Conservation (phyloP, 2,329 filamentous ascomycete genomes). For the Chaetomiaceae sp. region DNA sequence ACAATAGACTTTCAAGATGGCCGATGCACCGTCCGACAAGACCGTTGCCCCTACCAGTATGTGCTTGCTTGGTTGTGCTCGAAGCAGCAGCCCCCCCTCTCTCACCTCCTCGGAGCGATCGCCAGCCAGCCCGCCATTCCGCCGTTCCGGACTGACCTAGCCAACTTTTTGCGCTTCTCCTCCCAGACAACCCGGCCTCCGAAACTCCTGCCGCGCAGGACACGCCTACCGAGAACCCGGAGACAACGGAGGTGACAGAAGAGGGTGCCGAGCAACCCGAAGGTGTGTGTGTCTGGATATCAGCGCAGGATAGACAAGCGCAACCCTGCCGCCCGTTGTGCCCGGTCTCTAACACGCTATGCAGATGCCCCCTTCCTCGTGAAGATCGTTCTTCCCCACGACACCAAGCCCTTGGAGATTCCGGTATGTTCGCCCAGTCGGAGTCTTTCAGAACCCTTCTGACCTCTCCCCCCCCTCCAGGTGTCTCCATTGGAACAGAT, state of each 20-base stretch:
- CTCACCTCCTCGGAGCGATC: too few relatives aligned
- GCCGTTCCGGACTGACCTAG: constrained; percentile 11
- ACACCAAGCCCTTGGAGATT: constrained; percentile 68
- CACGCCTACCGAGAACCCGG: constrained; percentile 14
- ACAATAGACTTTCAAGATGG: constrained; percentile 14
- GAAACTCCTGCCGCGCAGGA: constrained; percentile 18
- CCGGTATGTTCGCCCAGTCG: constrained; percentile 56
- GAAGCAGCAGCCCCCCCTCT: too few relatives aligned
- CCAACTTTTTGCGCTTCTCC: background rate
- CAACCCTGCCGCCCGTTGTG: too few relatives aligned
- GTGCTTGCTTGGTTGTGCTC: background rate
- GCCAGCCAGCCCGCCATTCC: too few relatives aligned
- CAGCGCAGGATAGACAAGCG: too few relatives aligned
- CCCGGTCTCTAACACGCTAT: background rate
- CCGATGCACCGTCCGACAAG: constrained; percentile 15
- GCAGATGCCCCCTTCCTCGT: constrained; percentile 53
- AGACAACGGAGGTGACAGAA: constrained; percentile 21
- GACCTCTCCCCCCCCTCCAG: constrained; percentile 46
- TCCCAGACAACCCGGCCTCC: constrained; percentile 19
- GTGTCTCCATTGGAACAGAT: constrained; percentile 92
- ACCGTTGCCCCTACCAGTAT: constrained; percentile 22
- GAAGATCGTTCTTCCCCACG: constrained; percentile 76
- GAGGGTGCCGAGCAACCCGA: constrained; percentile 31
- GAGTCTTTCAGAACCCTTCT: constrained; percentile 15
- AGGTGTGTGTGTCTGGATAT: constrained; percentile 27